phyloP scores from a whole-genome alignment of 2,329 filamentous ascomycete genomes.

The Colletotrichum karsti region DNA sequence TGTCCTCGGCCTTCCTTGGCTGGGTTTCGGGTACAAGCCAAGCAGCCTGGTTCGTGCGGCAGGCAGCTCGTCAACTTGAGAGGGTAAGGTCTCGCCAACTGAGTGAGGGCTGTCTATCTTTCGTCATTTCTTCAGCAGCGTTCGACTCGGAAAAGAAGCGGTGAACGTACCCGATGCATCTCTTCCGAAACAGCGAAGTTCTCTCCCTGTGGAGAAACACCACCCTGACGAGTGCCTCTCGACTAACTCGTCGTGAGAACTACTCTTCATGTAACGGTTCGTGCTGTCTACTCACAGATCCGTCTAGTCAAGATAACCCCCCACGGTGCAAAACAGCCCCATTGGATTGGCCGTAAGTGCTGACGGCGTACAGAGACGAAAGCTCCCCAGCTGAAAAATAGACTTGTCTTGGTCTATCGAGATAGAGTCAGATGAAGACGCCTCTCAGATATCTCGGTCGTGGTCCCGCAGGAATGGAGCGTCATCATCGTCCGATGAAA shows the following conservation, averaged over 20 bases:
- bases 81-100: no score
- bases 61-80: no score
- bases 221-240: no score
- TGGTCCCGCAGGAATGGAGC: not conserved
- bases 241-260: no score
- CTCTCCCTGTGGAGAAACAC: not conserved
- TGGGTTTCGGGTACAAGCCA: no score
- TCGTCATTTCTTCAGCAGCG: not conserved
- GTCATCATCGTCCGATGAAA: not conserved
- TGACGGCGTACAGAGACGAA: no score
- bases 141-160: not conserved
- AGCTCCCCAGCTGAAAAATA: no score
- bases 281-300: not conserved
- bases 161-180: not conserved
- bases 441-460: no score
- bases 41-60: no score
- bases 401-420: not conserved
- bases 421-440: not conserved
- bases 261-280: not conserved
- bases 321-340: not conserved
- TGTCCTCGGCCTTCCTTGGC: no score
- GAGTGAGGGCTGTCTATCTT: not conserved
- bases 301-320: not conserved
- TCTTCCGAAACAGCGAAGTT: not conserved
- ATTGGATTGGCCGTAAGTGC: not conserved